Conservation (phyloP, 2,329 filamentous ascomycete species). For the Pseudogymnoascus sp. region DNA sequence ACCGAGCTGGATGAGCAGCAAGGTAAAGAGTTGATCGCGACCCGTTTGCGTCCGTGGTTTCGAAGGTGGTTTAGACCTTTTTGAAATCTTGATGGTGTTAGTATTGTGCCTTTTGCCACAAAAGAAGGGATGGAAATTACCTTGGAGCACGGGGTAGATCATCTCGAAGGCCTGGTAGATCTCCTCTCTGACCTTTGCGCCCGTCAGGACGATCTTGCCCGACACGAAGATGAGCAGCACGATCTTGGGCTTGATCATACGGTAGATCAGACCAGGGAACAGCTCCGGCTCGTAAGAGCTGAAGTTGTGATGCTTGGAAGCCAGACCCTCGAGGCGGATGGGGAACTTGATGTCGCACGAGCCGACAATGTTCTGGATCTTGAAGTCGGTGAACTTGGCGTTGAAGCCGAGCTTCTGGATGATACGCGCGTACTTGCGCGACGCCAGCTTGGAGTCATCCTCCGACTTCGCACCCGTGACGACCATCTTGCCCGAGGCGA, state of each 20-base stretch:
- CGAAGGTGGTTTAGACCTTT: conserved; percentile 27
- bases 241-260: conserved; percentile 99
- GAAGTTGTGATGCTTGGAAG: conserved; percentile 97
- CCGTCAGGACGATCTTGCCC: conserved; percentile 96
- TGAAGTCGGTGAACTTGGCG: conserved; percentile 99
- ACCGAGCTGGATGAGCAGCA: conserved; percentile 5
- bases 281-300: conserved; percentile 97
- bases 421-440: conserved; percentile 95
- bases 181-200: conserved; percentile 95
- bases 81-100: conserved; percentile 29
- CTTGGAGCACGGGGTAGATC: conserved; percentile 92
- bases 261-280: conserved; percentile 98
- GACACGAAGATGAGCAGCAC: conserved; percentile 96
- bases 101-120: not conserved
- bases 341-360: conserved; percentile 99
- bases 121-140: conserved; percentile 39
- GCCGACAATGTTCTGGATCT: conserved; percentile 99
- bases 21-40: conserved; percentile 1
- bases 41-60: not conserved
- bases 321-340: conserved; percentile 90
- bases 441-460: conserved; percentile 94
- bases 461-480: conserved; percentile 97
- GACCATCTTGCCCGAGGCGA: conserved; percentile 98
- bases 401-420: conserved; percentile 99
- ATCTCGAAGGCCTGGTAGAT: conserved; percentile 96